Base-by-base conservation (phyloP, 2,329 filamentous ascomycete species). In the Coniochaeta sp. region DNA sequence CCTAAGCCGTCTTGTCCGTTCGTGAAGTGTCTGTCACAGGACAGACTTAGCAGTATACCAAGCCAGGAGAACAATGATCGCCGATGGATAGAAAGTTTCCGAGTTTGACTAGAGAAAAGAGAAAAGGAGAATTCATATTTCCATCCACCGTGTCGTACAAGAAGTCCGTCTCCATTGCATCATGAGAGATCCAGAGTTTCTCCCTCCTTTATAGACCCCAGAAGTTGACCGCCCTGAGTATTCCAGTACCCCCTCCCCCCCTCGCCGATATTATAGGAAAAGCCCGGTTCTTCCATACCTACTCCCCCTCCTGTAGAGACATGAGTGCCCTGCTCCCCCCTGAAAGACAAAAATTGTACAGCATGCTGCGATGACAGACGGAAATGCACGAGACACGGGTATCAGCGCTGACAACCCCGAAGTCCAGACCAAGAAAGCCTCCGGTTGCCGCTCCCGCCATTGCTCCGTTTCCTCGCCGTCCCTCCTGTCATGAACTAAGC, bases 81-180 rank as follows among this genome's bases (percentile, higher is more conserved):
- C 12, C 34, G 34, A 12, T 47, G 47, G 47, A 28, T 52, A 52
- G 47, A 52, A 52, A 52, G 47, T 52, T 52, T 47, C 47, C 47
- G 47, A 52, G 47, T 52, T 44, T 52, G 26, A 52, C 22, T 52
- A 52, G 26, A 42, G n/a, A 30, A 54, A 54, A 38, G 38, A 56
- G 32, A 56, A 59, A 59, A 54, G 54, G 54, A 56, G 34, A 38
- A 34, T 38, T 56, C 54, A 56, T 56, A 56, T 56, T 56, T 38
- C 54, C 54, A 56, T 56, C 30, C 54, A 56, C 34, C 34, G 54
- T 52, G 54, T 38, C 54, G 28, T 56, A 56, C 54, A 56, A 56
- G 54, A 56, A 56, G 54, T 38, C 30, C 54, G 54, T 56, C 54
- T 56, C 54, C 47, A 52, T 52, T 19, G 30, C 54, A 38, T 56